Conservation (phyloP, 441 rosid genomes). For the Aquilaria agallochum region DNA sequence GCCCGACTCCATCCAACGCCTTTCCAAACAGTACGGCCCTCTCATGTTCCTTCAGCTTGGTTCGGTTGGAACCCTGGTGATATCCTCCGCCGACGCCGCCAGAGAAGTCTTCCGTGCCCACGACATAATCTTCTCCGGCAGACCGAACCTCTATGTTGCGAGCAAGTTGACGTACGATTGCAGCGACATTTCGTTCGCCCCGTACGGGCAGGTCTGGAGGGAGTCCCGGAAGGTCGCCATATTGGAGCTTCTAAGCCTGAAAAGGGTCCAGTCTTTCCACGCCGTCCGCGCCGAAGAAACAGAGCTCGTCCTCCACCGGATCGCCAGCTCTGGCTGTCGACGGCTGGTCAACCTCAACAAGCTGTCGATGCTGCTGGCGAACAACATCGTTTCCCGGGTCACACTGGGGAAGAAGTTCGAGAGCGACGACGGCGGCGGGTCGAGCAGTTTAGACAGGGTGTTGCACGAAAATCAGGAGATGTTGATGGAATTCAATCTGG, state of each 20-base stretch:
- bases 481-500: conserved; percentile 15
- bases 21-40: conserved; percentile 20
- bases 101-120: conserved; percentile 18
- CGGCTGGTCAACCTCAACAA: conserved; percentile 17
- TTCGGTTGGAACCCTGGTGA: conserved; percentile 16
- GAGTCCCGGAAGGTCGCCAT: conserved; percentile 16
- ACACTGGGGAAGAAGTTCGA: conserved; percentile 18
- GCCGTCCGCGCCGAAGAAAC: conserved; percentile 23
- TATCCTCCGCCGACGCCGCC: conserved; percentile 23
- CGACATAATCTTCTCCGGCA: conserved; percentile 20
- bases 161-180: conserved; percentile 9
- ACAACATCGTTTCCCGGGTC: conserved; percentile 19
- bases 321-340: conserved; percentile 7
- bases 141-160: conserved; percentile 11
- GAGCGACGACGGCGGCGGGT: not conserved
- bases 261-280: conserved; percentile 22
- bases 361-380: conserved; percentile 11
- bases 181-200: conserved; percentile 14
- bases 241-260: conserved; percentile 19
- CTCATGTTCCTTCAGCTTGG: conserved; percentile 29
- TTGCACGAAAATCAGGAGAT: conserved; percentile 12
- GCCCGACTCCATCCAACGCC: conserved; percentile 28
- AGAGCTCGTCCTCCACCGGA: conserved; percentile 8
- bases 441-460: conserved; percentile 20
- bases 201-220: conserved; percentile 27